These are phyloP conservation scores for Ophiostoma tasmaniense DNA, from an alignment of 2,329 filamentous ascomycete species.

Conservation along the genomic window DNA sequence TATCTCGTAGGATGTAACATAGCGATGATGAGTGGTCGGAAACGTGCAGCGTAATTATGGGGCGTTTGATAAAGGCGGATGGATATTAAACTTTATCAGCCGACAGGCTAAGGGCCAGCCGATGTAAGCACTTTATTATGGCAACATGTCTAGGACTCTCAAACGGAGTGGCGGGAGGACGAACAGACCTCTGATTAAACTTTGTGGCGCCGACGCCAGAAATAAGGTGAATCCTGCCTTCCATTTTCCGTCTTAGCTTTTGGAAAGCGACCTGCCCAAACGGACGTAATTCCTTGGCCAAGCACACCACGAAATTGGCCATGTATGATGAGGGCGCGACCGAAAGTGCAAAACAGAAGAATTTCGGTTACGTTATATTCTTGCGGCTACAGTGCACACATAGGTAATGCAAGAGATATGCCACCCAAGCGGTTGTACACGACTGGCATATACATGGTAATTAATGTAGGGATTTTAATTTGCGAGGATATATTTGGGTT, in stretches of 20 bases:
- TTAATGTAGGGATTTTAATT: neutral
- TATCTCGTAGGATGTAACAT: neutral
- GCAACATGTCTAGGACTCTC: neutral
- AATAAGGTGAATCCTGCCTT: neutral
- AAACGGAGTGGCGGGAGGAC: neutral
- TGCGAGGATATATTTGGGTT: neutral
- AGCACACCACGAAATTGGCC: neutral
- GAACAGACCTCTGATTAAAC: neutral
- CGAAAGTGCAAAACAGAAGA: neutral
- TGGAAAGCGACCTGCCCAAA: neutral
- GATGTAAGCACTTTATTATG: neutral
- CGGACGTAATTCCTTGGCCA: neutral
- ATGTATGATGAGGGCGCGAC: neutral
- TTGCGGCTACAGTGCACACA: neutral
- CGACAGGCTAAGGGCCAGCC: too few relatives aligned
- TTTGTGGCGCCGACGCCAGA: neutral
- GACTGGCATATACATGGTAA: neutral
- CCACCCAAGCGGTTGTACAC: neutral
- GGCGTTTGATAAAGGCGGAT: neutral
- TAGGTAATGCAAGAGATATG: neutral
- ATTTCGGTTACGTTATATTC: neutral
- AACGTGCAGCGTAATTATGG: neutral
- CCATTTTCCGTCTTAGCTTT: neutral
- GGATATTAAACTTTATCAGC: neutral
- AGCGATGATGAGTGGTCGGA: neutral